These are phyloP conservation scores for Trichoderma aggressivum DNA, from an alignment of 2,329 filamentous ascomycete species.

Conservation along the genomic window DNA sequence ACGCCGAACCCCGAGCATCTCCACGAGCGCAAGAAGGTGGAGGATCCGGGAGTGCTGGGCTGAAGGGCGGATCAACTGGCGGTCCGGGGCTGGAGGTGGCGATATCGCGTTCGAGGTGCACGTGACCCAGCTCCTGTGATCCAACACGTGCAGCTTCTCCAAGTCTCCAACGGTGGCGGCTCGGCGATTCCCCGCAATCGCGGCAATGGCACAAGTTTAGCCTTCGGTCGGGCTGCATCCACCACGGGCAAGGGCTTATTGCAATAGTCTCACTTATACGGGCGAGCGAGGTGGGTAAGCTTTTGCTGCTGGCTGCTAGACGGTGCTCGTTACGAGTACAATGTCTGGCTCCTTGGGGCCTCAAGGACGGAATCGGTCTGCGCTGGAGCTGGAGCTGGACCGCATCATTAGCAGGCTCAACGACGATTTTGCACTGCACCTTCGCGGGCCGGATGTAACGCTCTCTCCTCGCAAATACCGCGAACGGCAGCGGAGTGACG, in stretches of 20 bases:
- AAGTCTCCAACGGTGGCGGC: background rate
- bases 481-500: constrained; percentile 22
- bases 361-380: background rate
- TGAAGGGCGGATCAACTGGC: constrained; percentile 10
- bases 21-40: constrained; percentile 20
- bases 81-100: background rate
- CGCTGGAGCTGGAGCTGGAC: constrained; percentile 21
- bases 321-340: background rate
- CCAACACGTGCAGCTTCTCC: background rate
- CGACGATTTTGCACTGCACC: constrained; percentile 26
- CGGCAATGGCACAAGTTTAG: constrained; percentile 3
- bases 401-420: constrained; percentile 28
- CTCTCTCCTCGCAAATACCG: constrained; percentile 28
- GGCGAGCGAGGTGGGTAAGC: background rate
- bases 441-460: constrained; percentile 25
- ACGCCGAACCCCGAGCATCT: constrained; percentile 38
- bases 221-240: background rate
- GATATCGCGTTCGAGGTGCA: background rate
- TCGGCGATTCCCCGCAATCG: constrained; percentile 10
- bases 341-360: background rate
- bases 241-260: background rate
- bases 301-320: background rate
- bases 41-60: background rate
- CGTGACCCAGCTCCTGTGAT: background rate
- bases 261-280: background rate